phyloP scores from a whole-genome alignment of 2,329 filamentous ascomycete genomes.

The Fusarium euwallaceae region DNA sequence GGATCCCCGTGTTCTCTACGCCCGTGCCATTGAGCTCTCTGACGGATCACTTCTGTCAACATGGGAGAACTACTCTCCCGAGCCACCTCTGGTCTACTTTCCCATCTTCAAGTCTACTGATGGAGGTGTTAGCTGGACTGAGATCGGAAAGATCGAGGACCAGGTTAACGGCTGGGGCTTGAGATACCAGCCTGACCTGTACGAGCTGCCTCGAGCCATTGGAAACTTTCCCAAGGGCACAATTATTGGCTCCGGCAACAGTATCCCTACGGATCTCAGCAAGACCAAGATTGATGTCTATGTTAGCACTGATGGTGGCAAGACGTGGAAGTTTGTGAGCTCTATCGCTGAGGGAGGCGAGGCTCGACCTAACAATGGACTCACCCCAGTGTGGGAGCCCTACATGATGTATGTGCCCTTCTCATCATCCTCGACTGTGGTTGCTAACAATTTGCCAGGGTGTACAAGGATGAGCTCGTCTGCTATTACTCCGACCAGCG shows the following conservation, averaged over 20 bases:
- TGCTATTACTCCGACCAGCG: slow-evolving; percentile 81
- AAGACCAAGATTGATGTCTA: slow-evolving; percentile 79
- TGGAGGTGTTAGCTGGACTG: slow-evolving; percentile 71
- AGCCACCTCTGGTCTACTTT: slow-evolving; percentile 68
- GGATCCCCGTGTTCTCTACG: slow-evolving; percentile 59
- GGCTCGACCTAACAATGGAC: slow-evolving; percentile 71
- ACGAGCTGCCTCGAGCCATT: slow-evolving; percentile 70
- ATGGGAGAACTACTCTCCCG: slow-evolving; percentile 69
- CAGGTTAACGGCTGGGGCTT: slow-evolving; percentile 75
- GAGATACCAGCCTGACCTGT: slow-evolving; percentile 78
- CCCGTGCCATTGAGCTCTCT: slow-evolving; percentile 59
- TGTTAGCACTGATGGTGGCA: slow-evolving; percentile 70
- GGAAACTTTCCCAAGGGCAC: slow-evolving; percentile 73
- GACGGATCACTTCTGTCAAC: slow-evolving; percentile 64
- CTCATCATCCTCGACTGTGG: too few species aligned
- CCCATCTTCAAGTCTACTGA: slow-evolving; percentile 67
- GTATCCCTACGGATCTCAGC: slow-evolving; percentile 70
- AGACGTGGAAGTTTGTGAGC: slow-evolving; percentile 76
- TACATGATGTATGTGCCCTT: slow-evolving; percentile 63
- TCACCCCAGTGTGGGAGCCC: slow-evolving; percentile 80
- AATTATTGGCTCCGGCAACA: slow-evolving; percentile 72
- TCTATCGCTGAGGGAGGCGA: slow-evolving; percentile 73
- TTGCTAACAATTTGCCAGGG: slow-evolving; percentile 47
- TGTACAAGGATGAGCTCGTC: slow-evolving; percentile 70
- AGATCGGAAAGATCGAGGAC: slow-evolving; percentile 74